A percentile compares a stretch with the other conserved stretches of the same genome.
Conservation (phyloP, 768 basidiomycete species). For the Naganishia friedmannii region DNA sequence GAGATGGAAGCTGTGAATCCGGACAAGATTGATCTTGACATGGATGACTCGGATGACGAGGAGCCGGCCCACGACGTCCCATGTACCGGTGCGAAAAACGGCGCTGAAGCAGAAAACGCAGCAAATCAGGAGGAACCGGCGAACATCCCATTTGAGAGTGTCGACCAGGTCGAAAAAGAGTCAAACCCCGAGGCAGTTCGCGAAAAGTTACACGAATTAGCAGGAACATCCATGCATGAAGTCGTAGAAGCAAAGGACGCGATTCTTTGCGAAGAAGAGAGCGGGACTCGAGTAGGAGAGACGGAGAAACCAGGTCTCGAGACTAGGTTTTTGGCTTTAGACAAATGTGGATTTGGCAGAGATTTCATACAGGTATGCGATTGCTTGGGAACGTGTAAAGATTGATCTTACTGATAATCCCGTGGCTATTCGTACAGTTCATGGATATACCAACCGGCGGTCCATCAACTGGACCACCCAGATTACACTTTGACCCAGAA, state of each 20-base stretch:
- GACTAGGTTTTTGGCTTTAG: slow-evolving; percentile 82
- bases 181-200: slow-evolving; percentile 16
- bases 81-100: slow-evolving; percentile 21
- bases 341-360: slow-evolving; percentile 74
- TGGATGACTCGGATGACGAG: slow-evolving; percentile 33
- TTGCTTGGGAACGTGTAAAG: no score
- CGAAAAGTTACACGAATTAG: slow-evolving; percentile 17
- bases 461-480: slow-evolving; percentile 35
- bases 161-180: slow-evolving; percentile 45
- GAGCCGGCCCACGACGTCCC: slow-evolving; percentile 25
- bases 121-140: neutral
- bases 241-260: slow-evolving; percentile 42
- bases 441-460: slow-evolving; percentile 60
- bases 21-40: slow-evolving; percentile 30
- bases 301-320: slow-evolving; percentile 42
- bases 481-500: slow-evolving; percentile 72
- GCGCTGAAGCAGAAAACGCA: neutral
- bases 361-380: slow-evolving; percentile 74
- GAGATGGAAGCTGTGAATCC: slow-evolving; percentile 19
- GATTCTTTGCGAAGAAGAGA: slow-evolving; percentile 36
- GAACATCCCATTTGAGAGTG: slow-evolving; percentile 36
- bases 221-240: neutral
- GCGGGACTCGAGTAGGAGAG: slow-evolving; percentile 55
- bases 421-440: slow-evolving; percentile 57
- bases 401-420: neutral